Conservation (phyloP, 2,329 filamentous ascomycete genomes). For the Trichoderma sp. region DNA sequence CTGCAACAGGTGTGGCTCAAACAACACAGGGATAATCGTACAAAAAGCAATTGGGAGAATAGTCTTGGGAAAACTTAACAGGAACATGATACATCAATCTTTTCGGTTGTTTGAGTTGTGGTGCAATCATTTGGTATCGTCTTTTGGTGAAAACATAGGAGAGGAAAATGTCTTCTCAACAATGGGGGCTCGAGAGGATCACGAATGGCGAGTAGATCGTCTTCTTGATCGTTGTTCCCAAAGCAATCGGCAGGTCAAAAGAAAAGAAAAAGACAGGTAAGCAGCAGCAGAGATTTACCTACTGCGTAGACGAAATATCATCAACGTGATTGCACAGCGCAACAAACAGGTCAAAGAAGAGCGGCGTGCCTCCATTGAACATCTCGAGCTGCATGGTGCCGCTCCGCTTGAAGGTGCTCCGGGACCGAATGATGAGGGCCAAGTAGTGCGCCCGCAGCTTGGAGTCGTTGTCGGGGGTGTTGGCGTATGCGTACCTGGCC, state of each 20-base stretch:
- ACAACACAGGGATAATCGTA: conserved; percentile 41
- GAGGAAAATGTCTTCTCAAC: not conserved
- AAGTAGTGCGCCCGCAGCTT: conserved; percentile 89
- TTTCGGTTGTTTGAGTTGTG: not conserved
- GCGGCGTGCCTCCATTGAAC: conserved; percentile 76
- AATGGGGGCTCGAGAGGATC: conserved; percentile 29
- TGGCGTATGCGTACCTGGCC: conserved; percentile 84
- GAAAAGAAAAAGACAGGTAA: too few relatives aligned
- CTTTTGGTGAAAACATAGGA: conserved; percentile 30
- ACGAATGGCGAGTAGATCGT: conserved; percentile 51
- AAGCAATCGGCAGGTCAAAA: not conserved
- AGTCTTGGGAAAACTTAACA: not conserved
- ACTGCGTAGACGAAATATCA: conserved; percentile 62
- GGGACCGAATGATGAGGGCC: conserved; percentile 85
- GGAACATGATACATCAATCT: conserved; percentile 21
- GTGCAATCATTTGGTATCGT: not conserved
- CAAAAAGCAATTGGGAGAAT: conserved; percentile 35
- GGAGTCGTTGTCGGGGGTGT: conserved; percentile 89
- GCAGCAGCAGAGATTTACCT: conserved; percentile 38
- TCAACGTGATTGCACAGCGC: conserved; percentile 89
- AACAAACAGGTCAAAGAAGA: conserved; percentile 94
- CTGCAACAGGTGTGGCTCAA: not conserved
- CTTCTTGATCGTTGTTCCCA: conserved; percentile 31
- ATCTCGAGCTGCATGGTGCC: conserved; percentile 96
- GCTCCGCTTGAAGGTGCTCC: conserved; percentile 87